A percentile compares a stretch with the other conserved stretches of the same genome.
Evolutionary conservation across 768 basidiomycete genomes (phyloP).

Genomic region (Calocera cornea): DNA sequence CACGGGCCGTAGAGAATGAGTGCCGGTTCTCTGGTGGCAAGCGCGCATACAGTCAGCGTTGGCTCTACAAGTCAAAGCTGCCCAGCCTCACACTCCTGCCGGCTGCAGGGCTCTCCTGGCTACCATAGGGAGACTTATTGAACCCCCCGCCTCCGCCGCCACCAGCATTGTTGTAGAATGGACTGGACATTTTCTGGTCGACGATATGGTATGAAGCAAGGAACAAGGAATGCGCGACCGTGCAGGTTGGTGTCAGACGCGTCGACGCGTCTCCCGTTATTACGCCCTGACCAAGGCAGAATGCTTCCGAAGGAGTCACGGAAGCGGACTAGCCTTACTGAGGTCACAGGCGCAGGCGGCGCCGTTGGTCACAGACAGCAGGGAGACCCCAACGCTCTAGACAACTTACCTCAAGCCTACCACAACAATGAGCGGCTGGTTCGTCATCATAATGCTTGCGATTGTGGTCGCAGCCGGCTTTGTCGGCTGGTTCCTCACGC

Average conservation of each 20-base stretch:
- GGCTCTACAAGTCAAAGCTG: not conserved
- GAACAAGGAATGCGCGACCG: not conserved
- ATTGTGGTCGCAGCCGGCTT: slow-evolving; percentile 52
- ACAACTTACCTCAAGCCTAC: no score
- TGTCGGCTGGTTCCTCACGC: slow-evolving; percentile 51
- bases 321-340: not conserved
- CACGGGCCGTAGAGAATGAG: slow-evolving; percentile 51
- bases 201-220: not conserved
- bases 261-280: not conserved
- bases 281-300: not conserved
- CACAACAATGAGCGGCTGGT: slow-evolving; percentile 34
- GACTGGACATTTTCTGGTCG: not conserved
- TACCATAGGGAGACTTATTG: not conserved
- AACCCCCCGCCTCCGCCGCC: not conserved
- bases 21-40: not conserved
- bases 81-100: not conserved
- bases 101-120: not conserved
- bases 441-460: slow-evolving; percentile 53
- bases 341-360: not conserved
- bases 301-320: slow-evolving; percentile 1
- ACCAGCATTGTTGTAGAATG: not conserved
- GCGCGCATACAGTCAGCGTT: not conserved
- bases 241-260: not conserved
- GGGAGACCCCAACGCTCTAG: not conserved
- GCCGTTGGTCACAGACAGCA: not conserved